These are phyloP conservation scores for Neofusicoccum parvum DNA, from an alignment of 2,329 filamentous ascomycete genomes.

Conservation along the genomic window DNA sequence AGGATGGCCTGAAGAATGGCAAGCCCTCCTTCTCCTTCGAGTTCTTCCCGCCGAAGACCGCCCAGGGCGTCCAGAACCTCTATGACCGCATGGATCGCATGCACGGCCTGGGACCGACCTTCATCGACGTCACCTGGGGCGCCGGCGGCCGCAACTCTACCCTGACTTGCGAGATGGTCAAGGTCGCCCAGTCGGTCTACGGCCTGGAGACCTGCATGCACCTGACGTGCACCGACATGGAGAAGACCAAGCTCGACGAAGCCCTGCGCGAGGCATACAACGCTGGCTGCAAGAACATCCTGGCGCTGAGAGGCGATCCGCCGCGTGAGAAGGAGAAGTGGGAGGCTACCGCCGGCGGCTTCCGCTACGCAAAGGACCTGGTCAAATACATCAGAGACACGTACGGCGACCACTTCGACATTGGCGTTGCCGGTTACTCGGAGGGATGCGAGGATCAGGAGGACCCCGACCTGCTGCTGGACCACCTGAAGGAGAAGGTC, in stretches of 20 bases:
- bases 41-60: constrained; percentile 98
- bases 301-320: constrained; percentile 90
- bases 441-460: constrained; percentile 94
- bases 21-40: constrained; percentile 97
- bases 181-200: constrained; percentile 90
- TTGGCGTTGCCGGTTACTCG: constrained; percentile 91
- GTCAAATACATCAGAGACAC: constrained; percentile 78
- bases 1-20: constrained; percentile 75
- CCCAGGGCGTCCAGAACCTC: constrained; percentile 95
- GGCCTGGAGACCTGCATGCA: constrained; percentile 99
- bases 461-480: constrained; percentile 79
- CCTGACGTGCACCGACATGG: constrained; percentile 98
- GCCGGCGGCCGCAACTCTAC: constrained; percentile 89
- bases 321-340: constrained; percentile 92
- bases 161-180: constrained; percentile 96
- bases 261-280: constrained; percentile 88
- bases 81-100: constrained; percentile 99
- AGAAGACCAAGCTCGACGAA: constrained; percentile 83
- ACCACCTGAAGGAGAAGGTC: constrained; percentile 95
- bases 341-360: constrained; percentile 83
- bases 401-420: constrained; percentile 91
- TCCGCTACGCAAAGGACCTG: constrained; percentile 89
- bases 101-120: constrained; percentile 90
- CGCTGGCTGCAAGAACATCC: constrained; percentile 94
- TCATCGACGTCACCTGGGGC: constrained; percentile 98